These are phyloP conservation scores for Dioszegia aurantiaca DNA, from an alignment of 768 basidiomycete genomes.

Conservation along the genomic window DNA sequence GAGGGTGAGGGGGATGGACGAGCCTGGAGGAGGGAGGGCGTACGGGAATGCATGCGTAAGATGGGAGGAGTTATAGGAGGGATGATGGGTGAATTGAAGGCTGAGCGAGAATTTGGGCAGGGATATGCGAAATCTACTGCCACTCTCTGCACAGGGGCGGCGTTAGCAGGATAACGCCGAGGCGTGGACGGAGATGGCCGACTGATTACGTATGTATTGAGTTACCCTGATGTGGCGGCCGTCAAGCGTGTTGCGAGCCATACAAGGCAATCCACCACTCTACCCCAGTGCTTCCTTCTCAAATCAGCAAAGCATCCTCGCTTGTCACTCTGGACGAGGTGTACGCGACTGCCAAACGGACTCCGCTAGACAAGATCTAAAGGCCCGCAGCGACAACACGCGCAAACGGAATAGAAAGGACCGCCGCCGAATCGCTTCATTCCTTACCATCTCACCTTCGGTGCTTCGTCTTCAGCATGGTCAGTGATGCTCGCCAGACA, in stretches of 20 bases:
- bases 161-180: neutral
- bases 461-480: neutral
- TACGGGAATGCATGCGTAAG: conserved; percentile 4
- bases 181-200: neutral
- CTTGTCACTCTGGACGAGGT: no score
- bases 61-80: neutral
- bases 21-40: conserved; percentile 8
- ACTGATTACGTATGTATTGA: neutral
- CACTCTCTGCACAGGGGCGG: neutral
- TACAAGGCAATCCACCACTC: no score
- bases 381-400: no score
- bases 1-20: neutral
- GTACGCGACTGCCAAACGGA: no score
- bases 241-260: neutral
- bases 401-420: no score
- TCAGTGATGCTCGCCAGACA: no score
- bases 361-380: no score
- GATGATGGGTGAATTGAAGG: neutral
- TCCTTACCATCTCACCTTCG: neutral
- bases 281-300: no score
- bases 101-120: conserved; percentile 1
- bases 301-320: no score
- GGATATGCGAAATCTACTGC: neutral
- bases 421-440: no score
- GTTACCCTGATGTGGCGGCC: neutral